A percentile compares a stretch with the other conserved stretches of the same genome.
phyloP scores from a whole-genome alignment of 495 filamentous ascomycete species.

The Trichoderma orchidacearum region DNA sequence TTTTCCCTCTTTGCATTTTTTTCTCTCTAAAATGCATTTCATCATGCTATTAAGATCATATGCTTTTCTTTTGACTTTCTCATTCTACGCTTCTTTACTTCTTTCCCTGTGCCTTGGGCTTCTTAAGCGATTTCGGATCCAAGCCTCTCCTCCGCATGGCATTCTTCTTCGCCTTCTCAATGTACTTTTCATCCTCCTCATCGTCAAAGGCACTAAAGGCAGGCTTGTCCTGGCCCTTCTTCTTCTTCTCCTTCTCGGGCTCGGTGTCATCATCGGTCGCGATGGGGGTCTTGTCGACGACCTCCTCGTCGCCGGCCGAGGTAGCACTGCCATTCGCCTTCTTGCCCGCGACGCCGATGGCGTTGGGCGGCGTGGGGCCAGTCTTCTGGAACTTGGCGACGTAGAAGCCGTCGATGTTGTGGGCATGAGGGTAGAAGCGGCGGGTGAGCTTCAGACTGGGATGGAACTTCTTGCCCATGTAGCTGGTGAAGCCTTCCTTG shows the following conservation, averaged over 20 bases:
- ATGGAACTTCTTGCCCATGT: conserved; percentile 81
- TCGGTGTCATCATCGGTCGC: conserved; percentile 26
- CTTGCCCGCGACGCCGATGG: conserved; percentile 24
- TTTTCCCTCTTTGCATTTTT: neutral
- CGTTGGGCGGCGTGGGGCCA: conserved; percentile 51
- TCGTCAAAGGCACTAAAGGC: conserved; percentile 84
- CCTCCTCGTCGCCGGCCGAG: conserved; percentile 17
- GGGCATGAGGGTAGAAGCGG: conserved; percentile 85
- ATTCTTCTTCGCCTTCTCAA: conserved; percentile 58
- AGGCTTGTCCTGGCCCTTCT: conserved; percentile 17
- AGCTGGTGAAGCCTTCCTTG: conserved; percentile 75
- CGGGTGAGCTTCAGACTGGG: conserved; percentile 71
- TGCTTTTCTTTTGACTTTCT: conserved; percentile 9
- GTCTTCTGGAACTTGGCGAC: conserved; percentile 94
- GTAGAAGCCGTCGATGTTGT: conserved; percentile 98
- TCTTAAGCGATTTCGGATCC: conserved; percentile 24
- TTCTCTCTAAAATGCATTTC: no score
- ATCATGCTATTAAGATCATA: neutral
- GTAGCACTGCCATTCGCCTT: conserved; percentile 19
- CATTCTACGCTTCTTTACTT: conserved; percentile 9
- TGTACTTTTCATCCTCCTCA: conserved; percentile 65
- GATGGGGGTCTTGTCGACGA: conserved; percentile 37
- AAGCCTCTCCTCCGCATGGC: conserved; percentile 39
- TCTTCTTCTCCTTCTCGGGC: conserved; percentile 13
- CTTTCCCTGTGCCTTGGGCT: conserved; percentile 10